Evolutionary conservation across 768 basidiomycete genomes (phyloP).

Genomic region (Mycena maculata): DNA sequence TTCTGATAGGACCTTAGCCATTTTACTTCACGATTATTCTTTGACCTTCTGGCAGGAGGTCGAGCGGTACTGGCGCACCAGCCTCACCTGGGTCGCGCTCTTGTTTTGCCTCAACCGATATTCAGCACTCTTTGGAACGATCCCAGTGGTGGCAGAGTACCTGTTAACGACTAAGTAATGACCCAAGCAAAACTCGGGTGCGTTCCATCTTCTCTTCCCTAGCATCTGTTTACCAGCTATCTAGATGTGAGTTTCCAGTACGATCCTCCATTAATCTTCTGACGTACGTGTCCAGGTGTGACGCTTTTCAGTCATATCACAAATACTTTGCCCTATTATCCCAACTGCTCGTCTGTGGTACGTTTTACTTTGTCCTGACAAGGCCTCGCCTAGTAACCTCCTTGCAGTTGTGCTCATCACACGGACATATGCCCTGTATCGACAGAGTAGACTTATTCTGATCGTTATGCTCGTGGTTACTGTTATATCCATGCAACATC

Average conservation of each 20-base stretch:
- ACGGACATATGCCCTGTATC: slow-evolving; percentile 31
- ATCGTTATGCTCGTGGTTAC: slow-evolving; percentile 1
- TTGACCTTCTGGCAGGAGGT: slow-evolving; percentile 48
- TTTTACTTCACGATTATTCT: slow-evolving; percentile 49
- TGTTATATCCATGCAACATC: too few relatives aligned
- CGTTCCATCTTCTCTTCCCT: background rate
- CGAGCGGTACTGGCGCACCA: slow-evolving; percentile 45
- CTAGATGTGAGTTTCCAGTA: background rate
- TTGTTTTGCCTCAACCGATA: slow-evolving; percentile 43
- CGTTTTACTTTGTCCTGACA: background rate
- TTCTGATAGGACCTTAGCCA: slow-evolving; percentile 21
- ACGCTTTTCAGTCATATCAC: slow-evolving; percentile 12
- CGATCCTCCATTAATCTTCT: background rate
- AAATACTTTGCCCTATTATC: slow-evolving; percentile 20
- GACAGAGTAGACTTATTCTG: slow-evolving; percentile 21
- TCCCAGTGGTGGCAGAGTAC: slow-evolving; percentile 26
- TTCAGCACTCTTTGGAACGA: slow-evolving; percentile 33
- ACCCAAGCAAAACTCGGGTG: slow-evolving; percentile 14
- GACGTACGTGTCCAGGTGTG: slow-evolving; percentile 11
- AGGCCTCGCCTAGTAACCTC: background rate
- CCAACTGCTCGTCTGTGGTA: slow-evolving; percentile 23
- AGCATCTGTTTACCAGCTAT: background rate
- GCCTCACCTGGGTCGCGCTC: slow-evolving; percentile 26
- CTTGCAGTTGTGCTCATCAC: slow-evolving; percentile 28
- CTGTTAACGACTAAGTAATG: slow-evolving; percentile 20